These are phyloP conservation scores for Phytophthora pini DNA, from an alignment of 352 stramenopile species.

Conservation along the genomic window DNA sequence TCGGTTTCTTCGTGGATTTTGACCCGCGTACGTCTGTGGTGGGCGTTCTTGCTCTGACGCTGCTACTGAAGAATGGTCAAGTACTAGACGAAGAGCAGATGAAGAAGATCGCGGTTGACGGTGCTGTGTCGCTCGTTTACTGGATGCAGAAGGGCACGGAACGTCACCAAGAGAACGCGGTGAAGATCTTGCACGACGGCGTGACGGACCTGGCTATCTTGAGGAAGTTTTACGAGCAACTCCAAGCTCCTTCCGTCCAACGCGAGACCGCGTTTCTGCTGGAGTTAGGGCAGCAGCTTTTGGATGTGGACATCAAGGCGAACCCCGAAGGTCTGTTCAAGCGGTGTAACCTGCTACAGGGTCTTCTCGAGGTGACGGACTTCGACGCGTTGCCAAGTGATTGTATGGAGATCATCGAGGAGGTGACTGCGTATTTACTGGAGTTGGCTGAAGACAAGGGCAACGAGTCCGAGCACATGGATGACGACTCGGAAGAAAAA, in stretches of 20 bases:
- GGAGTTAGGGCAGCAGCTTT: slow-evolving; percentile 69
- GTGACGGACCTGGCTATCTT: slow-evolving; percentile 49
- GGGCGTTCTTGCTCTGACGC: slow-evolving; percentile 66
- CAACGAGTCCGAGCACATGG: slow-evolving; percentile 17
- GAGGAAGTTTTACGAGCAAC: slow-evolving; percentile 68
- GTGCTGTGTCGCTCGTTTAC: slow-evolving; percentile 74
- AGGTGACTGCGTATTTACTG: slow-evolving; percentile 65
- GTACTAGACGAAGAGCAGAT: slow-evolving; percentile 62
- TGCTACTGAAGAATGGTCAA: slow-evolving; percentile 73
- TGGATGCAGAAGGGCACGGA: slow-evolving; percentile 89
- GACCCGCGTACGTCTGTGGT: slow-evolving; percentile 80
- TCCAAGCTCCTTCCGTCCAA: slow-evolving; percentile 55
- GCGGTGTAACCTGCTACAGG: slow-evolving; percentile 61
- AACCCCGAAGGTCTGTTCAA: slow-evolving; percentile 74
- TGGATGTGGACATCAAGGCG: slow-evolving; percentile 64
- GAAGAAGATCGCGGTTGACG: slow-evolving; percentile 76
- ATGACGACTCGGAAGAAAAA: slow-evolving; percentile 25
- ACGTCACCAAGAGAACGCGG: slow-evolving; percentile 80
- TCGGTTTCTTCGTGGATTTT: slow-evolving; percentile 74
- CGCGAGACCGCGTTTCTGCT: slow-evolving; percentile 69
- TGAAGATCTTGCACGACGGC: slow-evolving; percentile 77
- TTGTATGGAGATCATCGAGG: slow-evolving; percentile 64
- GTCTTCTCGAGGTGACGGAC: slow-evolving; percentile 61
- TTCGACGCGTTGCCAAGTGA: slow-evolving; percentile 48
- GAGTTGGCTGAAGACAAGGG: slow-evolving; percentile 36